phyloP scores from a whole-genome alignment of 352 stramenopile species.

The Peronospora tabacina region DNA sequence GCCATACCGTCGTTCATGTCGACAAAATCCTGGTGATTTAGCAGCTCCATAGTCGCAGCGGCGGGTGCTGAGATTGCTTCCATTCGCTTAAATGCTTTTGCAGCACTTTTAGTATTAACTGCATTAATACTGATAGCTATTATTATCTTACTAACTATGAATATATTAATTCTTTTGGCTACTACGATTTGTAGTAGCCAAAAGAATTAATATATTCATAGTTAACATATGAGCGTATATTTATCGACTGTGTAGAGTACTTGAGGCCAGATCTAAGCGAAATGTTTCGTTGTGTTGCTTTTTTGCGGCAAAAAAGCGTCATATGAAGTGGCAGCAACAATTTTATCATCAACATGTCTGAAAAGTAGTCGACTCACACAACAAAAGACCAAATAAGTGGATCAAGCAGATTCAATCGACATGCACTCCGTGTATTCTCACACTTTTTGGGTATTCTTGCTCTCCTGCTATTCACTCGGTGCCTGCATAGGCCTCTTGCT shows the following conservation, averaged over 20 bases:
- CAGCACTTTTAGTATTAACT: too few species aligned
- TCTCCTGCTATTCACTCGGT: slow-evolving; percentile 30
- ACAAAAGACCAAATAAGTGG: slow-evolving; percentile 12
- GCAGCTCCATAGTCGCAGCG: slow-evolving; percentile 11
- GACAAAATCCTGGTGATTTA: slow-evolving; percentile 43
- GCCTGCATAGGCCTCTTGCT: slow-evolving; percentile 32
- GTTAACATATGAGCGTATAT: too few species aligned
- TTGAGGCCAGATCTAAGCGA: slow-evolving; percentile 65
- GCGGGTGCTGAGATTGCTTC: slow-evolving; percentile 1
- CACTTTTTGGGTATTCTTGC: slow-evolving; percentile 33
- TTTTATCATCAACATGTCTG: not conserved
- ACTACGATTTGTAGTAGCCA: too few species aligned
- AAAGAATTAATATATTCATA: too few species aligned
- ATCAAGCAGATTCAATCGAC: slow-evolving; percentile 20
- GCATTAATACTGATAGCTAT: too few species aligned
- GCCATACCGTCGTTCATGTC: slow-evolving; percentile 42
- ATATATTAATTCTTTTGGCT: too few species aligned
- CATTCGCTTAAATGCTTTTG: slow-evolving; percentile 2
- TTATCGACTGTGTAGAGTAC: too few species aligned
- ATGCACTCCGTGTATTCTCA: slow-evolving; percentile 35
- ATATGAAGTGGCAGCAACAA: slow-evolving; percentile 1
- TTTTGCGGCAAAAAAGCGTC: not conserved
- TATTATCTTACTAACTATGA: too few species aligned
- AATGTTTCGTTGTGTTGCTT: slow-evolving; percentile 61
- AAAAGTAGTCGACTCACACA: slow-evolving; percentile 4